These are phyloP conservation scores for Hibiscus trionum DNA, from an alignment of 345 rosid genomes.

Conservation along the genomic window DNA sequence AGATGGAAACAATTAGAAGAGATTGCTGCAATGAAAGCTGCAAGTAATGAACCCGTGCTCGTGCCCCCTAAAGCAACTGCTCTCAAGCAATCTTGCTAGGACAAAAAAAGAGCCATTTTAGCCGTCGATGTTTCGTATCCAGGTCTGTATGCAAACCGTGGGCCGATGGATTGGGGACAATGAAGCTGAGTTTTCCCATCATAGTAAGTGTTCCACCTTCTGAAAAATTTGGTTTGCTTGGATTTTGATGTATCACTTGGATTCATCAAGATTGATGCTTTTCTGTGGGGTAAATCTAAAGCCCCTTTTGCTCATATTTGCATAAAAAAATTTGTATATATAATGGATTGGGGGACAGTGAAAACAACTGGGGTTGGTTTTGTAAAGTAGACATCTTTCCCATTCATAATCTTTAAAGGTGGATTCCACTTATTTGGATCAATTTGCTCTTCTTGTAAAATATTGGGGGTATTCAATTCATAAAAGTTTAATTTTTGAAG, in stretches of 20 bases:
- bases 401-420: constrained; percentile 6
- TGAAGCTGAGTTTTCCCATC: constrained; percentile 5
- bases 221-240: not conserved
- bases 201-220: constrained; percentile 9
- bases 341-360: constrained; percentile 9
- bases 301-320: constrained; percentile 11
- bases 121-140: constrained; percentile 1
- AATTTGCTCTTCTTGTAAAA: too few relatives aligned
- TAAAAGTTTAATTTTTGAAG: too few relatives aligned
- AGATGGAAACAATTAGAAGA: constrained; percentile 71
- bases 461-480: too few relatives aligned
- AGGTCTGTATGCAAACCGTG: constrained; percentile 14
- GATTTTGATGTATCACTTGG: not conserved
- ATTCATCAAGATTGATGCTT: constrained; percentile 2
- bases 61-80: constrained; percentile 23
- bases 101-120: not conserved
- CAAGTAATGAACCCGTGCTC: constrained; percentile 40
- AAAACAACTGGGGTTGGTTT: not conserved
- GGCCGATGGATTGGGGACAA: not conserved
- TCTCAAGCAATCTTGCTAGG: constrained; percentile 33
- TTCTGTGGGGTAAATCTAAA: not conserved
- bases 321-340: constrained; percentile 6
- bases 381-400: constrained; percentile 9
- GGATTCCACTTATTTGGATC: too few relatives aligned
- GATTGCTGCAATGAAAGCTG: constrained; percentile 53